These are phyloP conservation scores for Arachis stenosperma DNA, from an alignment of 306 rosid genomes.

Conservation along the genomic window DNA sequence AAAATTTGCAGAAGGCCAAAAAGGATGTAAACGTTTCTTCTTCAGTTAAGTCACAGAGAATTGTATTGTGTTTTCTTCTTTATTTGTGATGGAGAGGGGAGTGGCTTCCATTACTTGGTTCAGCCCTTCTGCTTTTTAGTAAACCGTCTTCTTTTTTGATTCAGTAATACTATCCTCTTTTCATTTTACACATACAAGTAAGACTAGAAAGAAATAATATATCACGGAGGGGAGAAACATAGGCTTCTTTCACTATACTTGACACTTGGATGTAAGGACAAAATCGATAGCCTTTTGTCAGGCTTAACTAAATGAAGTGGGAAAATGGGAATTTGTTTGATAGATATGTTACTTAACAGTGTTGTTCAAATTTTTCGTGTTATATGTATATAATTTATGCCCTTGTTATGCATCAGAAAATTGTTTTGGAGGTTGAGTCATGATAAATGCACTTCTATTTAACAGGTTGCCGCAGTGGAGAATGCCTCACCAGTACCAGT, in stretches of 20 bases:
- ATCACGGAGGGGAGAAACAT: conserved; percentile 39
- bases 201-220: conserved; percentile 9
- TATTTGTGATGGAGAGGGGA: conserved; percentile 11
- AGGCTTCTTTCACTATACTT: background rate
- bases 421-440: conserved; percentile 25
- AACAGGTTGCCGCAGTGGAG: conserved; percentile 65
- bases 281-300: background rate
- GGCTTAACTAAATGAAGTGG: background rate
- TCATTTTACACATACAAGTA: conserved; percentile 7
- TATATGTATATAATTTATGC: conserved; percentile 5
- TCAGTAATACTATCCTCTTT: background rate
- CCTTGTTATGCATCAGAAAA: conserved; percentile 33
- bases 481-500: conserved; percentile 76
- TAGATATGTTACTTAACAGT: conserved; percentile 19
- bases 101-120: conserved; percentile 8
- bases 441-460: conserved; percentile 39
- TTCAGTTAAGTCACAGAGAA: conserved; percentile 54
- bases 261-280: background rate
- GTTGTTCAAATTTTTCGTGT: background rate
- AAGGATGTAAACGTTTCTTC: conserved; percentile 50
- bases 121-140: conserved; percentile 7
- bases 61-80: background rate
- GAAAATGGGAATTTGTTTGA: background rate
- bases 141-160: conserved; percentile 5
- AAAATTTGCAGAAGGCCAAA: conserved; percentile 62